These are phyloP conservation scores for Tricholoma flavovirens DNA, from an alignment of 768 basidiomycete species.

Conservation along the genomic window DNA sequence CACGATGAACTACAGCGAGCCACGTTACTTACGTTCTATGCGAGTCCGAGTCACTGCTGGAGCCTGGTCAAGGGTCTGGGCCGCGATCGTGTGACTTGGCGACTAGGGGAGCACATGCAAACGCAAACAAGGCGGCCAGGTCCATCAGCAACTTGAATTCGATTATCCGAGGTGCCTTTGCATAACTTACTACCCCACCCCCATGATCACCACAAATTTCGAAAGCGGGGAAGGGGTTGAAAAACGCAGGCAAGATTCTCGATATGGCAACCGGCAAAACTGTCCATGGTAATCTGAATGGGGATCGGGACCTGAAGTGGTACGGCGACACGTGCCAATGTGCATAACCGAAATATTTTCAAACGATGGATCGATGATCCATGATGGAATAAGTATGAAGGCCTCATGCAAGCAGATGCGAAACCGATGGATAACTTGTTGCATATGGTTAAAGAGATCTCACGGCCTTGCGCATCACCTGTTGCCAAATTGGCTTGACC, in stretches of 20 bases:
- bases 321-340: not conserved
- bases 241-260: not conserved
- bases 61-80: no score
- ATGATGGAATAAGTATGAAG: not conserved
- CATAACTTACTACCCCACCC: no score
- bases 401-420: not conserved
- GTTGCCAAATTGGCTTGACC: not conserved
- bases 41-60: no score
- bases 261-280: not conserved
- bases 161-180: no score
- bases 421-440: not conserved
- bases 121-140: no score
- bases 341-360: not conserved
- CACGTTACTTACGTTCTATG: no score
- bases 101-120: not conserved
- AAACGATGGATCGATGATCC: not conserved
- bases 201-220: not conserved
- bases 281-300: not conserved
- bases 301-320: not conserved
- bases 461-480: not conserved
- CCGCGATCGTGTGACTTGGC: no score
- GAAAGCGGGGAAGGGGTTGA: not conserved
- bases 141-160: not conserved
- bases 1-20: no score
- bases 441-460: not conserved